Evolutionary conservation across 1,284 basidiomycete species (phyloP).

Genomic region (Pulchroboletus neoregius): DNA sequence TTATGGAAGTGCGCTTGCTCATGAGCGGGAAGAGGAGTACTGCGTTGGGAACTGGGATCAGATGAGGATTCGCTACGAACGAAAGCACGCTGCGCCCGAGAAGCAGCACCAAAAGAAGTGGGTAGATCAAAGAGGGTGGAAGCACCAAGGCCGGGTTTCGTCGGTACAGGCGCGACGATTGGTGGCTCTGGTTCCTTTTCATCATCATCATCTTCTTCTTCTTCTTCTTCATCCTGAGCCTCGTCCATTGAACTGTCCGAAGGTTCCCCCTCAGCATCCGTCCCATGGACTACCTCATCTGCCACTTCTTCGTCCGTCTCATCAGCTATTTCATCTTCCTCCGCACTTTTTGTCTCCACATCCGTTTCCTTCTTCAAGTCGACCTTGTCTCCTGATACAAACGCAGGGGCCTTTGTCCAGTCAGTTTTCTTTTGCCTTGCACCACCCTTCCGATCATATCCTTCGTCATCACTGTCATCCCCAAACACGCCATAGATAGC

Average conservation of each 20-base stretch:
- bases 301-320: conserved; percentile 44
- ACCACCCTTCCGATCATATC: conserved; percentile 29
- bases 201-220: not conserved
- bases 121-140: conserved; percentile 33
- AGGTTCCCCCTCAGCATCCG: conserved; percentile 26
- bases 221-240: conserved; percentile 34
- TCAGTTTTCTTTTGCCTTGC: conserved; percentile 42
- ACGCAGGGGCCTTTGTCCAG: conserved; percentile 79
- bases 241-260: conserved; percentile 38
- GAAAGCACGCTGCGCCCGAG: conserved; percentile 50
- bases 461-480: conserved; percentile 67
- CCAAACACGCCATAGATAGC: conserved; percentile 84
- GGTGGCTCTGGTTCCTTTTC: conserved; percentile 36
- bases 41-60: conserved; percentile 39
- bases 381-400: conserved; percentile 59
- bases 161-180: conserved; percentile 30
- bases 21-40: conserved; percentile 52
- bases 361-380: conserved; percentile 44
- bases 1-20: conserved; percentile 81
- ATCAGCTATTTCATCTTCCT: conserved; percentile 35
- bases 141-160: conserved; percentile 21
- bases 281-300: conserved; percentile 35
- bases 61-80: conserved; percentile 47
- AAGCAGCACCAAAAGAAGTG: conserved; percentile 41
- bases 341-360: conserved; percentile 38